These are phyloP conservation scores for Colletotrichum aenigma DNA, from an alignment of 2,329 filamentous ascomycete species.

Conservation along the genomic window DNA sequence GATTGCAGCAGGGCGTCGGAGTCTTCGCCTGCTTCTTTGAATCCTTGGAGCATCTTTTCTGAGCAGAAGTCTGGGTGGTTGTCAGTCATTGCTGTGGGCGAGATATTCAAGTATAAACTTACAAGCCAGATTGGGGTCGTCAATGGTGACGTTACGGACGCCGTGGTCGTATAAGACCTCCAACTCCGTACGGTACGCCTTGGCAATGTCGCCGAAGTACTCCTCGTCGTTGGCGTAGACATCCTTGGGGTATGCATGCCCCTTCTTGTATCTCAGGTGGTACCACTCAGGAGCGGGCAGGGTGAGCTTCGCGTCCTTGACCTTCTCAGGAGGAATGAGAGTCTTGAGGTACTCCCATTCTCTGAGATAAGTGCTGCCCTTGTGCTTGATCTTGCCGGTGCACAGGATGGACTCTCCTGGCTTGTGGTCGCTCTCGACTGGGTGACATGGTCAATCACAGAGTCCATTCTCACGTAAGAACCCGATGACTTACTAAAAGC, in stretches of 20 bases:
- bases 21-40: conserved; percentile 19
- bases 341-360: conserved; percentile 47
- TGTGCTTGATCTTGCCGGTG: conserved; percentile 50
- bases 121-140: conserved; percentile 64
- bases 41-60: conserved; percentile 45
- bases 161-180: conserved; percentile 59
- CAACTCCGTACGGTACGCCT: conserved; percentile 59
- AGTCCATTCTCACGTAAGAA: background rate
- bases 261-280: conserved; percentile 63
- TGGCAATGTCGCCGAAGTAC: conserved; percentile 62
- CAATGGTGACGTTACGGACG: conserved; percentile 62
- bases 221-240: conserved; percentile 61
- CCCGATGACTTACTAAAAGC: conserved; percentile 38
- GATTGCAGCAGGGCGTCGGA: conserved; percentile 65
- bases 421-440: conserved; percentile 48
- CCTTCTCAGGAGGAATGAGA: conserved; percentile 61
- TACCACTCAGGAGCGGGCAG: conserved; percentile 69
- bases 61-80: conserved; percentile 61
- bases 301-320: conserved; percentile 69
- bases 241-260: conserved; percentile 58
- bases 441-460: background rate
- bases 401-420: conserved; percentile 51
- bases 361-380: conserved; percentile 44
- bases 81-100: too few relatives aligned
- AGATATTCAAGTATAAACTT: background rate